Percentiles rank a stretch among this genome's conserved stretches.
phyloP scores from a whole-genome alignment of 345 rosid species.

The Aquilaria yunnanensis region DNA sequence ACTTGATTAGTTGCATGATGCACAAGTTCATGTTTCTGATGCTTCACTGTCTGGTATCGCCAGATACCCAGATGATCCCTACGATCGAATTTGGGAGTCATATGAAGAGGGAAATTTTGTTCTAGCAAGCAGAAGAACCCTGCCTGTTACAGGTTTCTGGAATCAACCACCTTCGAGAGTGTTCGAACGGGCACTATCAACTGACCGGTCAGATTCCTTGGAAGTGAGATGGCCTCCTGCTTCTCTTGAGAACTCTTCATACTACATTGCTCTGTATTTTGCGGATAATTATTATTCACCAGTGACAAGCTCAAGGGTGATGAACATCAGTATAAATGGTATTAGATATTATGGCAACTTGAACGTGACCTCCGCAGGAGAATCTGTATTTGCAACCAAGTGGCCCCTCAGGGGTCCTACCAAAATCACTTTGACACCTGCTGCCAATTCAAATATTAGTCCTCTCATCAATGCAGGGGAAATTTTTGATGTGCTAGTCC shows the following conservation, averaged over 20 bases:
- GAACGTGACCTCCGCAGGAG: conserved; percentile 53
- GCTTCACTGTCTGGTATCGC: conserved; percentile 1
- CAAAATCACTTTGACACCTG: conserved; percentile 44
- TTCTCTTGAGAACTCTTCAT: conserved; percentile 28
- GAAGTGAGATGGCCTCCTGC: conserved; percentile 70
- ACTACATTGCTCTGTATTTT: conserved; percentile 81
- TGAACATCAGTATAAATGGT: conserved; percentile 55
- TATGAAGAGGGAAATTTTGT: conserved; percentile 24
- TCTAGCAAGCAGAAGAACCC: conserved; percentile 35
- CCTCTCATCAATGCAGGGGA: conserved; percentile 87
- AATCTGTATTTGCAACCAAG: conserved; percentile 40
- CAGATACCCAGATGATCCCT: conserved; percentile 83
- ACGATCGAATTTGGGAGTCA: conserved; percentile 80
- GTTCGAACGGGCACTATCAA: conserved; percentile 58
- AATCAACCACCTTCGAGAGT: conserved; percentile 75
- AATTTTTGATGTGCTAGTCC: conserved; percentile 42
- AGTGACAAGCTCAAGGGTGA: conserved; percentile 29
- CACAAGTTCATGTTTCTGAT: conserved; percentile 2
- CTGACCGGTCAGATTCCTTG: conserved; percentile 27
- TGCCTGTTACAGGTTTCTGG: conserved; percentile 80
- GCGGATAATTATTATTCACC: conserved; percentile 47
- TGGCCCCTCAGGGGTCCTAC: conserved; percentile 81
- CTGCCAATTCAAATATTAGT: conserved; percentile 37
- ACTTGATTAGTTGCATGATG: neutral
- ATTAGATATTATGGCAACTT: conserved; percentile 50